Base-by-base conservation (phyloP, 176 grass and related monocot genomes). In the barley (Hordeum vulgare) region DNA sequence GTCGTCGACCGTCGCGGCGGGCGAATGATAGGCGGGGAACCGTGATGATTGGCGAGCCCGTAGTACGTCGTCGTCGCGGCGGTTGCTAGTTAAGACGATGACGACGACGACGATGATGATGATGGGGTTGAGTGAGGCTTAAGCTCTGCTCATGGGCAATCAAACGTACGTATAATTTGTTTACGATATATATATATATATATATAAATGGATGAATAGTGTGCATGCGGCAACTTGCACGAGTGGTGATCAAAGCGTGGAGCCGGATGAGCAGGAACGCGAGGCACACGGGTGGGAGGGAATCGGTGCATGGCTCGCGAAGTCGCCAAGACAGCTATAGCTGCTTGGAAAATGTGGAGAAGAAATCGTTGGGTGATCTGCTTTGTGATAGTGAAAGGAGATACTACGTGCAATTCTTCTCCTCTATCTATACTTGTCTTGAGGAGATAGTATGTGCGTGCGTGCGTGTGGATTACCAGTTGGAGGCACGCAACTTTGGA, bases 91-190 rank as follows among this genome's bases (percentile, higher is more conserved):
- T 75, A 84, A 68, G 28, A 33, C 31, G 31, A 33, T 4, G 31
- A 31, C 29, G 29, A 31, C 29, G 29, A 31, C 3, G 29, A 31
- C 3, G 29, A 31, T 31, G 29, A 33, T 33, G 31, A 33, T 33
- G 31, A 33, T 5, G 47, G 60, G 72, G 69, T 90, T 78, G 88
- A 86, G 74, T 83, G 56, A 79, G 73, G 66, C 73, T 59, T 70
- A 86, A 86, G 83, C 9, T 33, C 82, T 49, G 70, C 70, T 73
- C 70, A 73, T 73, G 7, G 26, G 20, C 40, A 73, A 6, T 49
- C 41, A 15, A 9, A 26, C 70, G 20, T 2, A 26, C 70, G 20
- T 2, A 21, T 54, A 0, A 54, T 51, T 51, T 7, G 6, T 51
- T 17, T 51, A 18, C 1, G 17, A 17, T 49, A 49, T 15, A 33